Conservation (phyloP, 805 yeast species). For the Ogataea nonfermentans region DNA sequence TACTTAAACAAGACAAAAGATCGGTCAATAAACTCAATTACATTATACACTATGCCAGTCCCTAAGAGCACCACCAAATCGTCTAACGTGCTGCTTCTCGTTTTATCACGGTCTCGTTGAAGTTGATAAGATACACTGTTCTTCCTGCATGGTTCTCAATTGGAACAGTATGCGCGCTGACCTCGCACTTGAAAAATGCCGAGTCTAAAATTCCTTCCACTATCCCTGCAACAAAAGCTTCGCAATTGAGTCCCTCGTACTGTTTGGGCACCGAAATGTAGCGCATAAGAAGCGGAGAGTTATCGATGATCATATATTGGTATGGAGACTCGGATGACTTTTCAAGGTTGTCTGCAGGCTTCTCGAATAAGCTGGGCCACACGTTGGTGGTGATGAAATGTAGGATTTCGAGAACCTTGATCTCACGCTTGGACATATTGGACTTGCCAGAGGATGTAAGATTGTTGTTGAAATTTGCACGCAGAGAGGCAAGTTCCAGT, state of each 20-base stretch:
- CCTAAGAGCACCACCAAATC: no score
- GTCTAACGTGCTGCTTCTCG: constrained; percentile 39
- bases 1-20: background rate
- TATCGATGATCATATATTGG: constrained; percentile 77
- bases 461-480: constrained; percentile 53
- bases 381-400: constrained; percentile 72
- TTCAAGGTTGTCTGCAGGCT: constrained; percentile 52
- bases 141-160: constrained; percentile 54
- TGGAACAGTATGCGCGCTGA: constrained; percentile 80
- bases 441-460: constrained; percentile 53
- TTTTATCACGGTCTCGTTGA: constrained; percentile 54
- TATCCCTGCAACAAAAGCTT: constrained; percentile 82
- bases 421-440: constrained; percentile 63
- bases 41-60: no score
- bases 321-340: constrained; percentile 55
- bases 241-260: constrained; percentile 71
- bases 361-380: constrained; percentile 76
- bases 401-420: constrained; percentile 66
- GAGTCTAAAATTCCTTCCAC: constrained; percentile 80
- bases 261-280: constrained; percentile 79
- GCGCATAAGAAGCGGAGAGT: constrained; percentile 65
- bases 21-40: no score
- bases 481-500: constrained; percentile 63
- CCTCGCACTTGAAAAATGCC: constrained; percentile 68
- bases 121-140: constrained; percentile 75